Percentiles rank a stretch among this genome's conserved stretches.
Evolutionary conservation across 176 grass and related monocot species (phyloP).

Genomic region (Tillandsia leiboldiana): DNA sequence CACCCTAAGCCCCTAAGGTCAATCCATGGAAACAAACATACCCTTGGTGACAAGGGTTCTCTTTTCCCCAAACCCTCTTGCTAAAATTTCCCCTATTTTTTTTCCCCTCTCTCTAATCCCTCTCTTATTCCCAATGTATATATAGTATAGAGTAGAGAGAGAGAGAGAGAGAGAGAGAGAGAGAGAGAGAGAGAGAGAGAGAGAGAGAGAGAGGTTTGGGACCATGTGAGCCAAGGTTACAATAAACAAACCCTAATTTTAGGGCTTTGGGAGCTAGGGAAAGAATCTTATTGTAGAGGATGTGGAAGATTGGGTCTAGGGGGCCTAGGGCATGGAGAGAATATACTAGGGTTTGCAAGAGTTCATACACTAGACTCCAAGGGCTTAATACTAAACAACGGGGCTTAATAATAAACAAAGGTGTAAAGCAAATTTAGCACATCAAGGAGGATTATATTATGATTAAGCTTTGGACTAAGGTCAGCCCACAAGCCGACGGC

Average conservation of each 20-base stretch:
- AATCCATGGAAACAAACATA: constrained; percentile 81
- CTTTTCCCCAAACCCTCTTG: constrained; percentile 45
- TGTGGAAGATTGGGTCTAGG: constrained; percentile 32
- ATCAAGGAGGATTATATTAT: constrained; percentile 24
- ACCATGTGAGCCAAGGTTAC: no score
- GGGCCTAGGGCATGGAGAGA: constrained; percentile 28
- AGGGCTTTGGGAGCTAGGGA: constrained; percentile 47
- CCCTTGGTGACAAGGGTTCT: constrained; percentile 76
- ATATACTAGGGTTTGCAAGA: constrained; percentile 61
- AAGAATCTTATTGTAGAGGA: constrained; percentile 35
- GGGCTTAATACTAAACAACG: constrained; percentile 49
- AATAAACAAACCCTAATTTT: background rate
- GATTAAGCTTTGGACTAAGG: constrained; percentile 49
- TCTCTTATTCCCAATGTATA: constrained; percentile 18
- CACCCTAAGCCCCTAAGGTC: constrained; percentile 29
- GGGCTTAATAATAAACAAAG: constrained; percentile 37
- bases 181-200: constrained; percentile 1
- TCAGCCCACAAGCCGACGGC: constrained; percentile 78
- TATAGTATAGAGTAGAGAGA: background rate
- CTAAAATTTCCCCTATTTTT: background rate
- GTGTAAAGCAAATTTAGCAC: constrained; percentile 27
- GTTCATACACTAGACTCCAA: constrained; percentile 89
- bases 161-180: constrained; percentile 1
- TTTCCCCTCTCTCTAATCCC: constrained; percentile 17
- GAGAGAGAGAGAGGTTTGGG: background rate